phyloP scores from a whole-genome alignment of 2,329 filamentous ascomycete species.

The Trichophyton mentagrophytes region DNA sequence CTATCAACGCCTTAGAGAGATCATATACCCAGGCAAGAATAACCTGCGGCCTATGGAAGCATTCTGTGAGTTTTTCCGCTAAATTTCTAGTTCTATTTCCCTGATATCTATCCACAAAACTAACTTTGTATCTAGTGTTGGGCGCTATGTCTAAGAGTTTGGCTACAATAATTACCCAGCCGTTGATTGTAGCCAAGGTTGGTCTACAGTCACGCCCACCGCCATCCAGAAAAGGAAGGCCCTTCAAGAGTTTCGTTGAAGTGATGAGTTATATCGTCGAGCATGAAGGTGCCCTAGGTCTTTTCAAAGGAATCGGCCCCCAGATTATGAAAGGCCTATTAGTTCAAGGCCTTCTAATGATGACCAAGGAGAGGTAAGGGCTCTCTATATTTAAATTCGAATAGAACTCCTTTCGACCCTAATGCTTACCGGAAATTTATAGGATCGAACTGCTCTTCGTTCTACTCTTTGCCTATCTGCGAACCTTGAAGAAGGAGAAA shows the following conservation, averaged over 20 bases:
- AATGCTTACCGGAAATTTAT: not conserved
- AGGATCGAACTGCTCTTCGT: slow-evolving; percentile 84
- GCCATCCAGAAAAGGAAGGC: slow-evolving; percentile 68
- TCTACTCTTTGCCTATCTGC: slow-evolving; percentile 69
- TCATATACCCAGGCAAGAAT: slow-evolving; percentile 63
- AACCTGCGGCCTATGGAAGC: slow-evolving; percentile 73
- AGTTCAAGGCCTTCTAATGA: slow-evolving; percentile 95
- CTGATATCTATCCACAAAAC: slow-evolving; percentile 5
- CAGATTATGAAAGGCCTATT: slow-evolving; percentile 86
- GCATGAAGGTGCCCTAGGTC: slow-evolving; percentile 66
- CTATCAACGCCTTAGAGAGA: slow-evolving; percentile 73
- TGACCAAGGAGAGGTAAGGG: slow-evolving; percentile 85
- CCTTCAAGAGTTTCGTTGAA: slow-evolving; percentile 84
- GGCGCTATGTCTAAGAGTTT: slow-evolving; percentile 86
- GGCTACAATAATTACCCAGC: slow-evolving; percentile 84
- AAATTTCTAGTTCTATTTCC: not conserved
- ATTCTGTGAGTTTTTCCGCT: slow-evolving; percentile 55
- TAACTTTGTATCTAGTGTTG: slow-evolving; percentile 47
- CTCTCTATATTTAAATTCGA: not conserved
- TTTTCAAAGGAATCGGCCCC: slow-evolving; percentile 94
- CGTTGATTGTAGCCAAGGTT: slow-evolving; percentile 94
- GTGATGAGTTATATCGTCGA: slow-evolving; percentile 91
- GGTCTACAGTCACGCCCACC: slow-evolving; percentile 89
- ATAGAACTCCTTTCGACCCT: not conserved
- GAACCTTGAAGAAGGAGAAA: slow-evolving; percentile 55